phyloP scores from a whole-genome alignment of 352 stramenopile genomes.

The Globisporangium solare region DNA sequence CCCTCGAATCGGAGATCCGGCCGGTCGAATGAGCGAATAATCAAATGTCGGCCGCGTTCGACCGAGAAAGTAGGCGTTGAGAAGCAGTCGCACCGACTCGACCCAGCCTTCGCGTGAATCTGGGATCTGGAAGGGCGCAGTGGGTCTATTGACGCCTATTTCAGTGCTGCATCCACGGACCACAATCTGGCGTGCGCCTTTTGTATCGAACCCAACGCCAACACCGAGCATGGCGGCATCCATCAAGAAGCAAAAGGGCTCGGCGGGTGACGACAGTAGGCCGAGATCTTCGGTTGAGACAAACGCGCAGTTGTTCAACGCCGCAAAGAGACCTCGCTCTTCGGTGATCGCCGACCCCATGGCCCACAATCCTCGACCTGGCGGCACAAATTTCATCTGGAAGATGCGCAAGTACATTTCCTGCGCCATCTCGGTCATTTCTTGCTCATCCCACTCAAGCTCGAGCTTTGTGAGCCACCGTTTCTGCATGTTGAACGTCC shows the following conservation, averaged over 20 bases:
- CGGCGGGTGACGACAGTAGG: slow-evolving; percentile 45
- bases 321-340: slow-evolving; percentile 75
- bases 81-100: slow-evolving; percentile 67
- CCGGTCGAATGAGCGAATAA: slow-evolving; percentile 78
- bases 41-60: slow-evolving; percentile 52
- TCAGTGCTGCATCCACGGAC: slow-evolving; percentile 26
- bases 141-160: slow-evolving; percentile 5
- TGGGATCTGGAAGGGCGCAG: slow-evolving; percentile 28
- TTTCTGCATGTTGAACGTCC: slow-evolving; percentile 93
- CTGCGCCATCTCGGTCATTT: slow-evolving; percentile 52
- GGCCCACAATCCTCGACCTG: slow-evolving; percentile 89
- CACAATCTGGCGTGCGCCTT: slow-evolving; percentile 66
- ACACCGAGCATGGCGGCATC: slow-evolving; percentile 93
- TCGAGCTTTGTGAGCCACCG: slow-evolving; percentile 57
- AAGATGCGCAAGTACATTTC: slow-evolving; percentile 93
- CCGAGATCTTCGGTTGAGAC: slow-evolving; percentile 82
- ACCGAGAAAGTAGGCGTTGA: slow-evolving; percentile 83
- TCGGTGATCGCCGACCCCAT: slow-evolving; percentile 92
- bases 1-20: slow-evolving; percentile 81
- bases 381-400: slow-evolving; percentile 93
- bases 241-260: slow-evolving; percentile 95
- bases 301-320: slow-evolving; percentile 94
- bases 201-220: slow-evolving; percentile 92
- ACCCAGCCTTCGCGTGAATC: slow-evolving; percentile 87
- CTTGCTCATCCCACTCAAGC: slow-evolving; percentile 65